Conservation (phyloP, 176 grass and related monocot genomes). For the Ananas comosus region DNA sequence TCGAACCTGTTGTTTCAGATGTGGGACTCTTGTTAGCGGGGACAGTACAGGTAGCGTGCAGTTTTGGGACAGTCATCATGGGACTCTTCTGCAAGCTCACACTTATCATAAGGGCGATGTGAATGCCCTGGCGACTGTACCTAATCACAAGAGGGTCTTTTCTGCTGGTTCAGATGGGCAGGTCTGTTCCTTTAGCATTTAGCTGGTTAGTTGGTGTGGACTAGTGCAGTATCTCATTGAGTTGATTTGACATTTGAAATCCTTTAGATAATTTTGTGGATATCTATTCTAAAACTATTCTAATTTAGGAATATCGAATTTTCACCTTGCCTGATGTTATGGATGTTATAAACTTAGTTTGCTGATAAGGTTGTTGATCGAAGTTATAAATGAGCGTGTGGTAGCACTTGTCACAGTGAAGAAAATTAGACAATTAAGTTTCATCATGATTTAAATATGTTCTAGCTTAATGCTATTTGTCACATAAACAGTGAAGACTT, state of each 20-base stretch:
- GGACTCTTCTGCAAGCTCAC: conserved; percentile 85
- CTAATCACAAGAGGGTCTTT: conserved; percentile 74
- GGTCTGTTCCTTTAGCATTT: conserved; percentile 36
- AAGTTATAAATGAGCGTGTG: no score
- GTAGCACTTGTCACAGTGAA: no score
- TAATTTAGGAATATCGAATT: no score
- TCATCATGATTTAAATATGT: no score
- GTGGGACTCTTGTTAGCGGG: conserved; percentile 87
- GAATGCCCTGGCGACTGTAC: conserved; percentile 66
- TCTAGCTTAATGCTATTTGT: no score
- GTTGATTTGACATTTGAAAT: neutral
- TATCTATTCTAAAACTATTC: no score
- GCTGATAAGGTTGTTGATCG: no score
- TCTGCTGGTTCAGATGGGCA: conserved; percentile 97
- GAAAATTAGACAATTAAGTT: no score
- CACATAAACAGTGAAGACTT: no score
- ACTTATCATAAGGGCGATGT: conserved; percentile 80
- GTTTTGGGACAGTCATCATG: conserved; percentile 87
- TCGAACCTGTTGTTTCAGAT: conserved; percentile 35
- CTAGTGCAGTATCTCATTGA: neutral
- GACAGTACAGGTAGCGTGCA: conserved; percentile 87
- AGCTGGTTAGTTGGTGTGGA: neutral
- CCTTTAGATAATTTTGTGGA: neutral
- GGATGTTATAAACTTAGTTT: no score
- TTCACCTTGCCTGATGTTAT: no score